These are phyloP conservation scores for Hsuehochloa calcarea DNA, from an alignment of 176 grass and related monocot species.

Conservation along the genomic window DNA sequence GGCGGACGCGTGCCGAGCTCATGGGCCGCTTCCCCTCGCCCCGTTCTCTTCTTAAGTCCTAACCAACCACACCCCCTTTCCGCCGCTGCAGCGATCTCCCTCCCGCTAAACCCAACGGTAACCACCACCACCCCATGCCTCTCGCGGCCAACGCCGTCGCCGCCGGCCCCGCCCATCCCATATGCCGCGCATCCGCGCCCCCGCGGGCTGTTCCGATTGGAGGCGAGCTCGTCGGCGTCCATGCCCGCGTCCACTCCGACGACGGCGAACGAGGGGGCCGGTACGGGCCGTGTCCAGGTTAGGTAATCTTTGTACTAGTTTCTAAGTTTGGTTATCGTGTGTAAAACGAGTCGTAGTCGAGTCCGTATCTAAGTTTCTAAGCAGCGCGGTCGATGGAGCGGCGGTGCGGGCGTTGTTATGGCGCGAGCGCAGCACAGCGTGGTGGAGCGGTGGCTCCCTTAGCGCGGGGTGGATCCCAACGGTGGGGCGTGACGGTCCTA, in stretches of 20 bases:
- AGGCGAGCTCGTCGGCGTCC: constrained; percentile 38
- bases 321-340: too few species aligned
- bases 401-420: too few species aligned
- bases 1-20: constrained; percentile 68
- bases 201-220: constrained; percentile 18
- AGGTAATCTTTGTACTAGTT: too few species aligned
- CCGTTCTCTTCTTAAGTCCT: constrained; percentile 39
- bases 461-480: too few species aligned
- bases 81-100: constrained; percentile 2
- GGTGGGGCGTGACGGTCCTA: too few species aligned
- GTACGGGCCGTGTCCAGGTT: constrained; percentile 49
- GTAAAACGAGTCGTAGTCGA: too few species aligned
- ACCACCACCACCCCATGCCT: constrained; percentile 20
- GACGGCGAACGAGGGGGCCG: constrained; percentile 33
- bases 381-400: too few species aligned
- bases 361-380: too few species aligned
- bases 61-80: too few species aligned
- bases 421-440: too few species aligned
- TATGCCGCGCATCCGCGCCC: constrained; percentile 8
- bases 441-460: too few species aligned
- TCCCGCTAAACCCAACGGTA: background rate
- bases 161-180: constrained; percentile 24
- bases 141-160: constrained; percentile 45
- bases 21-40: constrained; percentile 82
- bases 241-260: background rate